These are phyloP conservation scores for Punctularia strigosozonata DNA, from an alignment of 768 basidiomycete species.

Conservation along the genomic window DNA sequence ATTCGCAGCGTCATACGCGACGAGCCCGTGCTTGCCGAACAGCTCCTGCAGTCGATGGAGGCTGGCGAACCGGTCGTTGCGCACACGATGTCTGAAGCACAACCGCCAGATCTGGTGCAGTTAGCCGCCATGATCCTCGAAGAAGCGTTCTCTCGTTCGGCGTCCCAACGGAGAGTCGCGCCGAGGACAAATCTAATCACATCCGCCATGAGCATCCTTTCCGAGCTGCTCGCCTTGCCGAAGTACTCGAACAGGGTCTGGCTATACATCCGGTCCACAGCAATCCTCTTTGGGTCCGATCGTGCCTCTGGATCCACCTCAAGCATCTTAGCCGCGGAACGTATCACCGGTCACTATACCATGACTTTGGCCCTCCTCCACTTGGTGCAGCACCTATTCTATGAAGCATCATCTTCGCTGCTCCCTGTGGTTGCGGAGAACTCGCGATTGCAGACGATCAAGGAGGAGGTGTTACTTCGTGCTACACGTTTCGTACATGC, in stretches of 20 bases:
- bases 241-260: constrained; percentile 75
- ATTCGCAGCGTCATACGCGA: constrained; percentile 67
- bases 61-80: constrained; percentile 38
- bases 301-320: constrained; percentile 44
- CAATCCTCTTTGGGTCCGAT: constrained; percentile 62
- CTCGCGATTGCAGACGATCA: constrained; percentile 53
- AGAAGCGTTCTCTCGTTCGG: constrained; percentile 52
- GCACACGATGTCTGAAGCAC: constrained; percentile 38
- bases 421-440: constrained; percentile 39
- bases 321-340: constrained; percentile 56
- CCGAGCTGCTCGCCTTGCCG: constrained; percentile 63
- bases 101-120: constrained; percentile 65
- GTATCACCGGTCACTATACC: constrained; percentile 63
- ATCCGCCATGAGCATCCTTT: constrained; percentile 71
- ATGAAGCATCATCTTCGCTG: constrained; percentile 53
- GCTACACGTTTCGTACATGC: constrained; percentile 71
- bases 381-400: constrained; percentile 64
- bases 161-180: constrained; percentile 23
- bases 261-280: constrained; percentile 76
- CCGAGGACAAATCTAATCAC: constrained; percentile 56
- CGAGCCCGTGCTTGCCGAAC: constrained; percentile 49
- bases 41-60: constrained; percentile 60
- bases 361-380: constrained; percentile 73
- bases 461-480: constrained; percentile 74
- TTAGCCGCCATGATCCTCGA: constrained; percentile 74